These are phyloP conservation scores for Neodidymelliopsis sp. DNA, from an alignment of 2,329 filamentous ascomycete species.

Conservation along the genomic window DNA sequence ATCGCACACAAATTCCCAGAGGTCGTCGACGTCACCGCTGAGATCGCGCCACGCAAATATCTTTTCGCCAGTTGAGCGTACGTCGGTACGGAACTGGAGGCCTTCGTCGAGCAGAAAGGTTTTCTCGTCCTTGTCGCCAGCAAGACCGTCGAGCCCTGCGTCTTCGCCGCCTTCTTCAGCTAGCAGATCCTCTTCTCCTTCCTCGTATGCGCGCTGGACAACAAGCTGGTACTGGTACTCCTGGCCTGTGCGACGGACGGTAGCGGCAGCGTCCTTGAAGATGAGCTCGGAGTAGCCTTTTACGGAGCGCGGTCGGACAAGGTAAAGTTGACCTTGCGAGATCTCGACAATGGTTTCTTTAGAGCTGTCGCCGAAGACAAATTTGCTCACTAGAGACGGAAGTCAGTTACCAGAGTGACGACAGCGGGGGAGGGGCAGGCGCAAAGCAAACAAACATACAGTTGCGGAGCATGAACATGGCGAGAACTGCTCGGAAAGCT, in stretches of 20 bases:
- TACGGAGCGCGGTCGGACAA: conserved; percentile 91
- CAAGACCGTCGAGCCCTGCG: conserved; percentile 75
- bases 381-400: conserved; percentile 75
- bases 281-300: conserved; percentile 99
- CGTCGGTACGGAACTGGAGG: conserved; percentile 84
- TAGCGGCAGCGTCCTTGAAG: conserved; percentile 94
- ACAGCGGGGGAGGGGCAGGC: conserved; percentile 38
- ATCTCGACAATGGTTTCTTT: conserved; percentile 96
- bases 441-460: conserved; percentile 39
- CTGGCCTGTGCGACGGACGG: conserved; percentile 89
- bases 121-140: conserved; percentile 91
- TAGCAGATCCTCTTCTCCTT: conserved; percentile 91
- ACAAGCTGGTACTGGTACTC: conserved; percentile 98
- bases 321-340: conserved; percentile 93
- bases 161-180: conserved; percentile 90
- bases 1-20: conserved; percentile 99
- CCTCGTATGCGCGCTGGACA: conserved; percentile 94
- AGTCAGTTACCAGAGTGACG: conserved; percentile 30
- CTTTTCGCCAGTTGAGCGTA: conserved; percentile 79
- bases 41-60: conserved; percentile 94
- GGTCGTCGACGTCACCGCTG: conserved; percentile 89
- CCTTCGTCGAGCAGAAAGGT: conserved; percentile 94
- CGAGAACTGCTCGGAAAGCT: conserved; percentile 24
- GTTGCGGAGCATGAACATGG: conserved; percentile 53
- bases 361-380: conserved; percentile 86